Evolutionary conservation across 1,139 yeast genomes (phyloP).

Genomic region (Kodamaea alishanica): DNA sequence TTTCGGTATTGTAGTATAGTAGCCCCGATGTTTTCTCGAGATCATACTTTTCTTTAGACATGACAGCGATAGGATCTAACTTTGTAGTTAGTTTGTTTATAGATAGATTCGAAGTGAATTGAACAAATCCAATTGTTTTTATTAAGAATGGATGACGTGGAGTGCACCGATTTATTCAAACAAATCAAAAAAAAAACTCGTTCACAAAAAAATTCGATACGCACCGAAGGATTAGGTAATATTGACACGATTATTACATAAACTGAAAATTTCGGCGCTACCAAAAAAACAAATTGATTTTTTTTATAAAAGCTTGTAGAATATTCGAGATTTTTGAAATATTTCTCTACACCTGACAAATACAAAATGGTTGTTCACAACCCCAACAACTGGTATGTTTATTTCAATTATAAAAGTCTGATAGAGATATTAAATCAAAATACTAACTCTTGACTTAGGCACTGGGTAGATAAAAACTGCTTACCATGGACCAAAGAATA

Average conservation of each 20-base stretch:
- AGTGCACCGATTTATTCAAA: no score
- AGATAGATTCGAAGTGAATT: no score
- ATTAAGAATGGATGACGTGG: no score
- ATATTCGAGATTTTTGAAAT: slow-evolving; percentile 1
- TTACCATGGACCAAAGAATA: slow-evolving; percentile 70
- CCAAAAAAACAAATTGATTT: no score
- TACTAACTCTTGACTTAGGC: slow-evolving; percentile 40
- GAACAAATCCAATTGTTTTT: no score
- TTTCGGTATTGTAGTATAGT: slow-evolving; percentile 2
- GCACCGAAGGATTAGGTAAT: no score
- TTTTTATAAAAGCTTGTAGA: neutral
- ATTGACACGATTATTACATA: no score
- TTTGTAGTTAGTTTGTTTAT: no score
- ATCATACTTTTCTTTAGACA: slow-evolving; percentile 5
- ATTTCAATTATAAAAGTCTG: neutral
- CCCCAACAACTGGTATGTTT: slow-evolving; percentile 74
- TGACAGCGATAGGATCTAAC: neutral
- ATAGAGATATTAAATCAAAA: neutral
- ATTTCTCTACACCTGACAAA: neutral
- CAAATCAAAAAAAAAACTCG: no score
- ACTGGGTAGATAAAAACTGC: slow-evolving; percentile 81
- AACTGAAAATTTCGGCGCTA: no score
- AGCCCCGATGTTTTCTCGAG: slow-evolving; percentile 7
- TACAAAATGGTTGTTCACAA: slow-evolving; percentile 66
- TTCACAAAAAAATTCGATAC: no score